Base-by-base conservation (phyloP, 148 eudicot species). In the Selenicereus undatus region DNA sequence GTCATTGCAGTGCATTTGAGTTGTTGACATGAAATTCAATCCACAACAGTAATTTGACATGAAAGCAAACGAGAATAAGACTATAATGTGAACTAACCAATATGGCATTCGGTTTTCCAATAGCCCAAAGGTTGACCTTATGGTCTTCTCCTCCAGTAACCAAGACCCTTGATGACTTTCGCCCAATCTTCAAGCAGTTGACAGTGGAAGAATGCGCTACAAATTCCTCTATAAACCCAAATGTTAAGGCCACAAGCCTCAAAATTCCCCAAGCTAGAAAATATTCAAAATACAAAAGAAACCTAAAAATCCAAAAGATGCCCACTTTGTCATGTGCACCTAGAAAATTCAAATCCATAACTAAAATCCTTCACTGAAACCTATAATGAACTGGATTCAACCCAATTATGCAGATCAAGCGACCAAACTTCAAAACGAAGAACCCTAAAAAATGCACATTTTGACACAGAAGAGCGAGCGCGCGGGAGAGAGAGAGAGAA, bases 111-210 rank as follows among this genome's bases (percentile, higher is more conserved):
- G 99, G 99, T 81, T 96, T 96, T 82, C 99, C 99, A 85, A 96
- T 93, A 75, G 99, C 95, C 99, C 99, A 96, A 60, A 96, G 93
- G 83, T 96, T 96, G 81, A 96, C 99, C 88, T 93, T 93, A 79
- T 96, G 97, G 89, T 96, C 99, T 86, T 96, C 98, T 82, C 99
- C 99, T 73, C 99, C 99, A 65, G 99, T 96, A 32, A 96, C 92
- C 79, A 96, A 90, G 78, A 96, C 94, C 86, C 98, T 90, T 0
- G 99, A 96, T 78, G 99, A 89, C 87, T 93, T 96, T 87, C 94
- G 88, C 73, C 99, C 99, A 75, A 96, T 96, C 86, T 93, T 91
- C 30, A 96, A 87, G 88, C 99, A 96, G 85, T 96, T 96, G 20
- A 96, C 99, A 78, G 94, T 86, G 64, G 89, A 89, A 62, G 90